Evolutionary conservation across 2,329 filamentous ascomycete species (phyloP).

Genomic region (Pestalotiopsis sp.): DNA sequence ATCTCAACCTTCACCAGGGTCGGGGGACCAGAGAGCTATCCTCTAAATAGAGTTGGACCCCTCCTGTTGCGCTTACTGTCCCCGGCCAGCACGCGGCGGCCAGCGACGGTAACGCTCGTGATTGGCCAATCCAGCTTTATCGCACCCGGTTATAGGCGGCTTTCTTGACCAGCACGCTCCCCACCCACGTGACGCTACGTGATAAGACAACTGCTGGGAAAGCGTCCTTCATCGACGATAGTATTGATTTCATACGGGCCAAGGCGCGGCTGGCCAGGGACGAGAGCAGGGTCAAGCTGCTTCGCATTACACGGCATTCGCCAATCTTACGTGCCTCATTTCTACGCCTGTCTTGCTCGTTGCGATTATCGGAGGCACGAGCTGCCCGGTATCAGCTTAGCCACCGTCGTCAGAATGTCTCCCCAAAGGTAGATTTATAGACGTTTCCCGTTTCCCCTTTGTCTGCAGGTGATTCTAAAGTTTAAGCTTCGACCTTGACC

Average conservation of each 20-base stretch:
- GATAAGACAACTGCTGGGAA: constrained; percentile 27
- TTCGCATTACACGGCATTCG: not conserved
- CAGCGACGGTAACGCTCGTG: constrained; percentile 20
- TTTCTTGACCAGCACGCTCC: constrained; percentile 25
- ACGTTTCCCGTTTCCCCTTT: not conserved
- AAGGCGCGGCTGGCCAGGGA: constrained; percentile 6
- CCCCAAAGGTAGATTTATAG: constrained; percentile 8
- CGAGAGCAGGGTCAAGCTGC: not conserved
- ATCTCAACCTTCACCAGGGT: not conserved
- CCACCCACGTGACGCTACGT: constrained; percentile 31
- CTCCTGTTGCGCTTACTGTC: not conserved
- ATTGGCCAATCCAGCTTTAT: constrained; percentile 31
- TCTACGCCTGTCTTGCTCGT: not conserved
- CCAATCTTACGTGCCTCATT: not conserved
- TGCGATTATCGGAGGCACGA: constrained; percentile 12
- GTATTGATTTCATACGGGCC: constrained; percentile 25
- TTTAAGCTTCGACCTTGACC: constrained; percentile 4
- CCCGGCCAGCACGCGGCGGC: constrained; percentile 13
- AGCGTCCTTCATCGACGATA: constrained; percentile 27
- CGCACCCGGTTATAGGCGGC: constrained; percentile 34
- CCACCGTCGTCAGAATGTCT: constrained; percentile 4
- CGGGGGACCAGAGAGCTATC: not conserved
- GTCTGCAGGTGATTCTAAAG: not conserved
- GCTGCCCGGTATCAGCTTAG: not conserved
- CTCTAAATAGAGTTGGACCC: constrained; percentile 4